Base-by-base conservation (phyloP, 352 stramenopile species). In the Pythium periplocum region DNA sequence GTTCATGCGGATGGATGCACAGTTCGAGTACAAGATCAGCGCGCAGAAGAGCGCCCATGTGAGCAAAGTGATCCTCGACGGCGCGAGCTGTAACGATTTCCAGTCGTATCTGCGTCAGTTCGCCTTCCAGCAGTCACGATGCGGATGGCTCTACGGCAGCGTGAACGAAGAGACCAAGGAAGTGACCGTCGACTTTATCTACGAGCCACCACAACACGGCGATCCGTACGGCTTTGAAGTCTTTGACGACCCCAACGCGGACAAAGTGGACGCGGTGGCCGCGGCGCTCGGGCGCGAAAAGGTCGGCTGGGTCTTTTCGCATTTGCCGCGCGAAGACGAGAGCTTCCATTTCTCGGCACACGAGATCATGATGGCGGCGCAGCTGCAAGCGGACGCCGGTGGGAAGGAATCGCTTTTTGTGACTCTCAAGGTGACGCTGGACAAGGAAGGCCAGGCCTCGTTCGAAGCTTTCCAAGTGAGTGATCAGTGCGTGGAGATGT, bases 401-500 rank as follows among this genome's bases (percentile, higher is more conserved):
- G 85, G 97, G 30, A 90, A 94, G 43, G 85, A 93, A 33, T 98
- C 93, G 44, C 83, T 97, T 5, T 99, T 98, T 69, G 89, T 98
- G 4, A 98, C 96, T 32, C 81, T 98, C 45, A 97, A 98, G 53
- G 93, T 98, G 41, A 98, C 94, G 32, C 73, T 97, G 36, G 89
- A 96, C 54, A 88, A 93, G 61, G 78, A 98, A 61, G 96, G 94
- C 1, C 90, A 97, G 62, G 94, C 95, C 12, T 87, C 89, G 26
- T 97, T 98, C 31, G 95, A 98, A 51, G 96, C 94, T 10, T 99
- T 98, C 73, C 95, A 99, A 77, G 79, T 99, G 40, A 97, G 83
- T 57, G 83, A 98, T 66, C 94, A 98, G 67, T 98, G 95, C 67
- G 97, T 99, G 72, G 95, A 98, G 55, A 99, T 99, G 96, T 98